Evolutionary conservation across 352 stramenopile genomes (phyloP), one percentile per base, ranked within the genome.

Genomic region (Globisporangium spinosum): DNA sequence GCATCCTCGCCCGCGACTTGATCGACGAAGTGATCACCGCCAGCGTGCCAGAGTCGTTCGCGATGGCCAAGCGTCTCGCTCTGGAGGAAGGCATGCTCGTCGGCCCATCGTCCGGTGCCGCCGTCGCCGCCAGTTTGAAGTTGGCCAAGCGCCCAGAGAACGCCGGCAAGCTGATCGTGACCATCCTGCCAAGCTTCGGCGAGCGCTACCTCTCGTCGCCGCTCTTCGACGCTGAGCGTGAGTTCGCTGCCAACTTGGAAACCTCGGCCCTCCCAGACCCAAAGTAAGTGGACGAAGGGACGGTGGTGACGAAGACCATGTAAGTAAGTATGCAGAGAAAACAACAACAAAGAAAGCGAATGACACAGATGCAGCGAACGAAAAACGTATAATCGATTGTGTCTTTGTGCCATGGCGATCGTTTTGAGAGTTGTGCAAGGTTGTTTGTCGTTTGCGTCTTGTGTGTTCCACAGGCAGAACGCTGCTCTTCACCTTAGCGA

Each of bases 11-110:
- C 25, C 82, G 89, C 20, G 76, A 86, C 62, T 66, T 98, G 32
- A 93, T 98, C 58, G 91, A 98, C 69, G 89, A 98, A 70, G 86
- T 97, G 55, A 85, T 97, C 66, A 93, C 89, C 7, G 77, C 81
- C 29, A 94, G 82, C 72, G 87, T 82, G 49, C 78, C 89, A 6
- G 80, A 97, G 53, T 80, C 91, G 8, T 96, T 96, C 69, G 86
- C 77, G 23, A 96, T 97, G 84, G 78, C 87, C 65, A 93, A 95
- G 77, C 87, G 89, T 54, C 77, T 95, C 2, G 88, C 88, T 43
- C 75, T 93, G 13, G 85, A 94, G 65, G 86, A 95, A 70, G 90
- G 91, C 38, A 88, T 98, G 22, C 80, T 96, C 1, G 88, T 95
- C 0, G 91, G 91, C 23, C 87, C 90, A 29, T 96, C 88, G 57